Percentiles rank a stretch among this genome's conserved stretches.
Conservation (phyloP, 2,329 filamentous ascomycete species). For the Bipolaris gigantea region DNA sequence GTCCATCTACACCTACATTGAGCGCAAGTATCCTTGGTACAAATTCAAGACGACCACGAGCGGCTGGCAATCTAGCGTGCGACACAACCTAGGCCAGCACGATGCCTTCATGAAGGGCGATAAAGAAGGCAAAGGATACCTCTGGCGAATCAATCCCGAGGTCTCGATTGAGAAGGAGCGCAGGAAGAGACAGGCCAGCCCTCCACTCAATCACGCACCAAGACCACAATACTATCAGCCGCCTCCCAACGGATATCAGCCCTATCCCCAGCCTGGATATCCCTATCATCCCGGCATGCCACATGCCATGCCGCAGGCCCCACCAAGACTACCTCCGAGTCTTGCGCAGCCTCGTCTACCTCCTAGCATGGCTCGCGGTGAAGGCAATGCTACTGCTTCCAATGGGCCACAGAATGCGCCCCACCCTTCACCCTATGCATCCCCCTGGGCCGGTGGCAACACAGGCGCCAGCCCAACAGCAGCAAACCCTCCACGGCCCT, state of each 20-base stretch:
- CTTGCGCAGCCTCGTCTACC: constrained; percentile 39
- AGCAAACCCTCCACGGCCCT: constrained; percentile 35
- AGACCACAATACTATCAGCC: constrained; percentile 38
- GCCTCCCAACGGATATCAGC: constrained; percentile 31
- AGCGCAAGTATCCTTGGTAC: constrained; percentile 65
- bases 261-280: constrained; percentile 32
- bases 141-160: constrained; percentile 63
- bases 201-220: constrained; percentile 42
- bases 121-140: constrained; percentile 64
- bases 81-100: constrained; percentile 64
- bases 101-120: constrained; percentile 63
- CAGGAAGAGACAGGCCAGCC: constrained; percentile 54
- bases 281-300: constrained; percentile 37
- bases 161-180: constrained; percentile 62
- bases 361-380: constrained; percentile 39
- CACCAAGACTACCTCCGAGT: constrained; percentile 35
- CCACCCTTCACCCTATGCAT: constrained; percentile 40
- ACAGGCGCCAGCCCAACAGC: constrained; percentile 30
- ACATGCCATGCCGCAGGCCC: constrained; percentile 36
- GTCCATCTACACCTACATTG: constrained; percentile 66
- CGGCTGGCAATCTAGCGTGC: constrained; percentile 68
- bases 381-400: constrained; percentile 28
- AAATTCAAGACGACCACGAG: constrained; percentile 61
- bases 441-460: constrained; percentile 42
- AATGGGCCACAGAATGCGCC: constrained; percentile 31